A percentile compares a stretch with the other conserved stretches of the same genome.
Conservation (phyloP, 495 filamentous ascomycete species). For the Hypoxylon fuscum region DNA sequence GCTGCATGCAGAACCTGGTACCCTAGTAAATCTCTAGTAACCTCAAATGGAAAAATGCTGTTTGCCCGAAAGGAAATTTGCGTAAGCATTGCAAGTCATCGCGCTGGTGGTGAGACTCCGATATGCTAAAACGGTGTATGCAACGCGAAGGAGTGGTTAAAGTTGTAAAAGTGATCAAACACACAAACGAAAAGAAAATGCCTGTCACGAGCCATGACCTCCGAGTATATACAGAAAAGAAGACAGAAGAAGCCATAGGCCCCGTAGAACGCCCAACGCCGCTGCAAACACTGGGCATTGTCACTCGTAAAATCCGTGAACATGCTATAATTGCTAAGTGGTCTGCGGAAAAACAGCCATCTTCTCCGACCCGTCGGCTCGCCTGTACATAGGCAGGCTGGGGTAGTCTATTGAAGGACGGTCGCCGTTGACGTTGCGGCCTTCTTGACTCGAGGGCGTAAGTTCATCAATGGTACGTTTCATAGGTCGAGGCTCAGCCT, state of each 20-base stretch:
- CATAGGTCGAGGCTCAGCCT: constrained; percentile 34
- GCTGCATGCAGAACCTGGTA: constrained; percentile 21
- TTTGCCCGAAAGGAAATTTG: constrained; percentile 7
- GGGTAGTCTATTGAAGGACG: constrained; percentile 37
- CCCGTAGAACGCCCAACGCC: constrained; percentile 30
- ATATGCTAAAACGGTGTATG: constrained; percentile 25
- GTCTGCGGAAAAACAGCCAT: constrained; percentile 26
- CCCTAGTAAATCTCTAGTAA: constrained; percentile 21
- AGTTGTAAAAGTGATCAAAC: background rate
- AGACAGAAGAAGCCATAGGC: constrained; percentile 14
- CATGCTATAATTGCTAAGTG: constrained; percentile 30
- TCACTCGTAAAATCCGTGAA: constrained; percentile 32
- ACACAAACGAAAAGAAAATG: constrained; percentile 10
- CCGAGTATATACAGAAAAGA: constrained; percentile 30
- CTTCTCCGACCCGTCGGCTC: constrained; percentile 40
- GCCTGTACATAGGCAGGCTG: constrained; percentile 31
- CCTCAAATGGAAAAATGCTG: constrained; percentile 4
- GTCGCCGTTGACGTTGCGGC: constrained; percentile 40
- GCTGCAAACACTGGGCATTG: constrained; percentile 16
- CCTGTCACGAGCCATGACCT: background rate
- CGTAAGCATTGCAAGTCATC: constrained; percentile 7
- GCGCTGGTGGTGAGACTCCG: background rate
- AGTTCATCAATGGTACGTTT: constrained; percentile 45
- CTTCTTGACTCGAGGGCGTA: constrained; percentile 33
- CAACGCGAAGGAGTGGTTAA: constrained; percentile 25